Percentiles rank a stretch among this genome's conserved stretches.
Conservation (phyloP, 2,329 filamentous ascomycete genomes). For the Fusarium penzigii region DNA sequence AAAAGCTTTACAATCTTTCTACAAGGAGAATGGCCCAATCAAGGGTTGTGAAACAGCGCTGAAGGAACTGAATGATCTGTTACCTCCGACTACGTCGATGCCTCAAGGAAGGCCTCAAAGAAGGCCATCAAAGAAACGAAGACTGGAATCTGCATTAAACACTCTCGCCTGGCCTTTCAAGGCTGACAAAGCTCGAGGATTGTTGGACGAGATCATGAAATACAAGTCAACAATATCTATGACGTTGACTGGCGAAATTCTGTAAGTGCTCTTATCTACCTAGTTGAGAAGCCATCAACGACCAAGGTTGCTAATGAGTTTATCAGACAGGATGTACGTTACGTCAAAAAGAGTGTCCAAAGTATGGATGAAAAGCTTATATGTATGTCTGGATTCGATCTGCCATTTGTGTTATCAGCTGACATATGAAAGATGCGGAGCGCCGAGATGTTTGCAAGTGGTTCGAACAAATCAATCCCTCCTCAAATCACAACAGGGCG, state of each 20-base stretch:
- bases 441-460: not conserved
- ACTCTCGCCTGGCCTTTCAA: not conserved
- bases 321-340: not conserved
- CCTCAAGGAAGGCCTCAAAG: not conserved
- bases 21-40: not conserved
- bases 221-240: not conserved
- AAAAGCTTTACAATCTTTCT: too few species aligned
- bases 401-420: not conserved
- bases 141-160: not conserved
- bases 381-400: not conserved
- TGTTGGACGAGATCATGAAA: not conserved
- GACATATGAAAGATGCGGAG: not conserved
- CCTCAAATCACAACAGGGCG: not conserved
- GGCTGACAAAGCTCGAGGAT: not conserved
- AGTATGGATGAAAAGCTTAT: not conserved
- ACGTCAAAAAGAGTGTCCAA: not conserved
- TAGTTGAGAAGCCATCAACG: not conserved
- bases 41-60: not conserved
- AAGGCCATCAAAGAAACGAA: not conserved
- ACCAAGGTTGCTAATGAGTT: not conserved
- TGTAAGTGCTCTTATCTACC: not conserved
- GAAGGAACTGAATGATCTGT: not conserved
- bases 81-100: not conserved
- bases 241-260: not conserved
- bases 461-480: not conserved